Evolutionary conservation across 2,329 filamentous ascomycete genomes (phyloP).

Genomic region (Trichoderma cornu-damae): DNA sequence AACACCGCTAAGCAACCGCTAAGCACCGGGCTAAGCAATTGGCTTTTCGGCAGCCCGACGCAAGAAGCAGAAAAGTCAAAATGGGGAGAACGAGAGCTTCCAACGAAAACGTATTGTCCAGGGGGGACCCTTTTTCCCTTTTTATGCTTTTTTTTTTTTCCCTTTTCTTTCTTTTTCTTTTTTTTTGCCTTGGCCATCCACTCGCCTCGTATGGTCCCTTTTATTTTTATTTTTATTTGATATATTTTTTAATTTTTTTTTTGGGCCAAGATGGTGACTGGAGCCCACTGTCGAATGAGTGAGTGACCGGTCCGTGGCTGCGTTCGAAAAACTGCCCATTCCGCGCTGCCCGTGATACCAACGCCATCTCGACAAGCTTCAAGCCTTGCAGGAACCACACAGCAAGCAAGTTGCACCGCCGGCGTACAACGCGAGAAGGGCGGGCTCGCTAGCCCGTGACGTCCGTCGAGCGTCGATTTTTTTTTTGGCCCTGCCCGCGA

Average conservation of each 20-base stretch:
- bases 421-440: constrained; percentile 12
- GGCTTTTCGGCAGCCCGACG: constrained; percentile 16
- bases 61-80: constrained; percentile 1
- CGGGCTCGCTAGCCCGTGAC: constrained; percentile 14
- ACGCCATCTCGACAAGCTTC: constrained; percentile 14
- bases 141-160: constrained; percentile 8
- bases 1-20: no score
- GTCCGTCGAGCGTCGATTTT: not conserved
- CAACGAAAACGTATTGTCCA: constrained; percentile 12
- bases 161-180: not conserved
- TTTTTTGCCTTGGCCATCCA: not conserved
- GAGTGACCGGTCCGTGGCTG: constrained; percentile 12
- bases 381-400: constrained; percentile 15
- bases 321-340: constrained; percentile 13
- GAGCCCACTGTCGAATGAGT: constrained; percentile 9
- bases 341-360: constrained; percentile 17
- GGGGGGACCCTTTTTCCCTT: not conserved
- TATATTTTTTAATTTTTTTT: no score
- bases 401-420: not conserved
- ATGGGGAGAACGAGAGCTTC: no score
- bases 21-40: constrained; percentile 13
- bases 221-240: no score
- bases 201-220: not conserved
- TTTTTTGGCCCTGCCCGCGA: constrained; percentile 1
- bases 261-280: not conserved